A percentile compares a stretch with the other conserved stretches of the same genome.
phyloP scores from a whole-genome alignment of 208 protist species.

The Acanthamoeba castellanii region DNA sequence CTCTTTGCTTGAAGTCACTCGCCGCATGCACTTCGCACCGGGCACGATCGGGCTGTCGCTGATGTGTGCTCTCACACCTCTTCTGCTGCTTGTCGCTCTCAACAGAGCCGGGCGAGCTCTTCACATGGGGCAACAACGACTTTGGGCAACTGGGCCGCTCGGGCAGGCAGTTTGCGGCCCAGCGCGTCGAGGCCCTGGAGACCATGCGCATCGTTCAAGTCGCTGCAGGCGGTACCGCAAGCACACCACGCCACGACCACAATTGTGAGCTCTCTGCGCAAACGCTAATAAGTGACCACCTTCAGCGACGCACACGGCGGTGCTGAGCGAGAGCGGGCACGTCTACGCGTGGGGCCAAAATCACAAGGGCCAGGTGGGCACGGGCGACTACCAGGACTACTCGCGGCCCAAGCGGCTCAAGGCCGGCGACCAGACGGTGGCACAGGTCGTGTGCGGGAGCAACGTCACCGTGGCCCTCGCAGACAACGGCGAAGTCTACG shows the following conservation, averaged over 20 bases:
- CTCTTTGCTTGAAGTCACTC: too few relatives aligned
- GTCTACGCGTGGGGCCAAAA: slow-evolving; percentile 33
- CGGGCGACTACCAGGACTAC: slow-evolving; percentile 47
- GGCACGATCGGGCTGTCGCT: too few relatives aligned
- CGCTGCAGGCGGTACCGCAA: neutral
- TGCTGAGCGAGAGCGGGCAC: neutral
- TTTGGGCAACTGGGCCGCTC: slow-evolving; percentile 51
- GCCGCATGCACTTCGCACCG: too few relatives aligned
- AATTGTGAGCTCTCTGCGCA: too few relatives aligned
- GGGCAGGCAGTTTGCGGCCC: slow-evolving; percentile 28
- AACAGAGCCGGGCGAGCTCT: slow-evolving; percentile 20
- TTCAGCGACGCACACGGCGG: neutral
- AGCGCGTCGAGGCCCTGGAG: slow-evolving; percentile 2
- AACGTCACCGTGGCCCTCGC: slow-evolving; percentile 31
- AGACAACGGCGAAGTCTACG: slow-evolving; percentile 1
- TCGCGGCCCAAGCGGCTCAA: slow-evolving; percentile 39
- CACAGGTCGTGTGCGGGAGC: slow-evolving; percentile 11
- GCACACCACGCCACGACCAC: neutral
- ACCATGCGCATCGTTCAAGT: slow-evolving; percentile 21
- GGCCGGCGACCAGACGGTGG: neutral
- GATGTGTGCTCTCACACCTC: too few relatives aligned
- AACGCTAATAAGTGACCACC: neutral
- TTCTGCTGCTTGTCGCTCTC: neutral
- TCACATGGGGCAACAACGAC: slow-evolving; percentile 58
- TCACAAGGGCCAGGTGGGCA: slow-evolving; percentile 57